Evolutionary conservation across 73 alveolate genomes (phyloP).

Genomic region (Stentor roeselii): DNA sequence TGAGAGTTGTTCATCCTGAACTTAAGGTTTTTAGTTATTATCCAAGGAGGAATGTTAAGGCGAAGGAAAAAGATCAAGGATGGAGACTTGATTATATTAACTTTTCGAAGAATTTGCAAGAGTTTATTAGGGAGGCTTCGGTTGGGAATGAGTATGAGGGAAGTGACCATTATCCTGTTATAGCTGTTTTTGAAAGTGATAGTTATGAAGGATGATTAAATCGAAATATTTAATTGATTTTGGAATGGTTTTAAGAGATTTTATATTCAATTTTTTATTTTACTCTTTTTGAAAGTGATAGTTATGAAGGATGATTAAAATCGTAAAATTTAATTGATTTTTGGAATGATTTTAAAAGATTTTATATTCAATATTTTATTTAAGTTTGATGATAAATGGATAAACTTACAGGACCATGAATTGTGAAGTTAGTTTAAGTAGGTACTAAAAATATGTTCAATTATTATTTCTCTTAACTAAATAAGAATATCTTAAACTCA

Average conservation of each 20-base stretch:
- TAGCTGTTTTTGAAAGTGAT: neutral
- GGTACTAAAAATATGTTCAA: too few relatives aligned
- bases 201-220: neutral
- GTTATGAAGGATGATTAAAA: neutral
- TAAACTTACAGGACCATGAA: too few relatives aligned
- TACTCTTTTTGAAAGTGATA: neutral
- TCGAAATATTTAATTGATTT: neutral
- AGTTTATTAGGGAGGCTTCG: constrained; percentile 46
- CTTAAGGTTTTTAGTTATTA: constrained; percentile 47
- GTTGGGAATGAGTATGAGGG: constrained; percentile 64
- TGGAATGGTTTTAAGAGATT: too few relatives aligned
- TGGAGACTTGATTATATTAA: constrained; percentile 94
- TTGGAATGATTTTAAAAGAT: too few relatives aligned
- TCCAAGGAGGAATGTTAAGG: constrained; percentile 53
- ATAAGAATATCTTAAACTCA: too few relatives aligned
- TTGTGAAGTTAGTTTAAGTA: too few relatives aligned
- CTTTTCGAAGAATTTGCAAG: constrained; percentile 41
- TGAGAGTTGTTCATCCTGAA: constrained; percentile 46
- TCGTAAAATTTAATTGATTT: neutral
- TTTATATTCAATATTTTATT: too few relatives aligned
- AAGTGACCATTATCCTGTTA: constrained; percentile 75
- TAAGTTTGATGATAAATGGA: too few relatives aligned
- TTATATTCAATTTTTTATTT: too few relatives aligned
- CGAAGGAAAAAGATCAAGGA: constrained; percentile 78
- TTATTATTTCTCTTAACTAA: too few relatives aligned